phyloP scores from a whole-genome alignment of 108 stramenopile genomes.

The Fragilariopsis cylindrus region DNA sequence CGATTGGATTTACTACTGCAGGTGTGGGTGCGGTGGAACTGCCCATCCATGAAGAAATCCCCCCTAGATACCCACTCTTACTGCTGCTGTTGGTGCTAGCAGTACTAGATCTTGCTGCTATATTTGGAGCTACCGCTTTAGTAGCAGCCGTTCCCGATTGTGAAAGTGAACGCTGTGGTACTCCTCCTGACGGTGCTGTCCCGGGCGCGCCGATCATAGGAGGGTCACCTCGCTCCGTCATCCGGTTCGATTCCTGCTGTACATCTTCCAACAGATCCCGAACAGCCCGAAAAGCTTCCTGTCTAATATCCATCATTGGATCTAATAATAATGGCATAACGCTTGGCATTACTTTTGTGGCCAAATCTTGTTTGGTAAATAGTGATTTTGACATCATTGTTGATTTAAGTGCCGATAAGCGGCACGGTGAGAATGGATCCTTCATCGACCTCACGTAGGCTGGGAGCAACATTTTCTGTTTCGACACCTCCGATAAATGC shows the following conservation, averaged over 20 bases:
- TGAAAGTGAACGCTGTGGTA: background rate
- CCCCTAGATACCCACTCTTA: conserved; percentile 48
- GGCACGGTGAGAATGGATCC: conserved; percentile 82
- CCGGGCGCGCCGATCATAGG: conserved; percentile 30
- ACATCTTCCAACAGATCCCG: conserved; percentile 59
- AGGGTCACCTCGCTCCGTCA: conserved; percentile 39
- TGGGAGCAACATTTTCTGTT: conserved; percentile 79
- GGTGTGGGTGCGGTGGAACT: conserved; percentile 34
- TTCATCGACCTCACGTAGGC: conserved; percentile 76
- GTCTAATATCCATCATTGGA: conserved; percentile 64
- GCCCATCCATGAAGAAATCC: conserved; percentile 77
- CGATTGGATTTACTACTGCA: conserved; percentile 18
- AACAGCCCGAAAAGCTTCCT: conserved; percentile 72
- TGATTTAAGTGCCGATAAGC: conserved; percentile 66
- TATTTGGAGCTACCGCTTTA: conserved; percentile 38
- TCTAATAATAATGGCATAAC: conserved; percentile 72
- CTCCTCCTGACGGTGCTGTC: conserved; percentile 16
- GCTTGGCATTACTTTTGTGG: conserved; percentile 64
- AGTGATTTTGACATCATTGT: conserved; percentile 48
- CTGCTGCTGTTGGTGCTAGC: conserved; percentile 30
- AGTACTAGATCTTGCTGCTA: conserved; percentile 2
- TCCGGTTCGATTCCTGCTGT: conserved; percentile 55
- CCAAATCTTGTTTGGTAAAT: conserved; percentile 62
- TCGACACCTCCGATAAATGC: conserved; percentile 54
- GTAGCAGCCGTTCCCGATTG: conserved; percentile 11